Conservation (phyloP, 768 basidiomycete species). For the Lactifluus piperatus region DNA sequence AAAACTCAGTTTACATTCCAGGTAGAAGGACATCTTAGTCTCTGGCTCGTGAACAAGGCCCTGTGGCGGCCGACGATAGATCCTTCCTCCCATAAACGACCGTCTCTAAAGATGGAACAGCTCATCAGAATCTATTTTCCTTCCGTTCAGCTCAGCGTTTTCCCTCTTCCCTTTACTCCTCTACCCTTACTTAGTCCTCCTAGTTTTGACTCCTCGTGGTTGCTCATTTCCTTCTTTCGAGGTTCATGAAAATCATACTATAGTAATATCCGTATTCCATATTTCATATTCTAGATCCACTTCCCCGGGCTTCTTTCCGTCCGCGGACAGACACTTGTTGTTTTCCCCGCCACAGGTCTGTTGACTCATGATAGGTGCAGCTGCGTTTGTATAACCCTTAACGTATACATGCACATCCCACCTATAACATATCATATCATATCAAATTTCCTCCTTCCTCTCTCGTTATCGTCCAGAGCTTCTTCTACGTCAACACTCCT, state of each 20-base stretch:
- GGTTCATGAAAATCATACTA: background rate
- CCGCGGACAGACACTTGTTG: constrained; percentile 2
- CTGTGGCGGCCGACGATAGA: background rate
- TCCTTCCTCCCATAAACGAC: background rate
- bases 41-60: background rate
- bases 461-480: background rate
- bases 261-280: no score
- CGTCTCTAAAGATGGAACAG: background rate
- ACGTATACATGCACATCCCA: background rate
- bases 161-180: no score
- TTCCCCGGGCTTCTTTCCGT: constrained; percentile 8
- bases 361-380: no score
- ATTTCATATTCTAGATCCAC: background rate
- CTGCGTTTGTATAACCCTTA: background rate
- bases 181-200: no score
- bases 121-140: constrained; percentile 4
- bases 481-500: background rate
- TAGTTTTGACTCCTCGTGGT: constrained; percentile 18
- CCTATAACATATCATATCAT: background rate
- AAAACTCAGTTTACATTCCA: constrained; percentile 1
- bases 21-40: background rate
- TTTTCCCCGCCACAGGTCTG: background rate
- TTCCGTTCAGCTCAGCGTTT: background rate
- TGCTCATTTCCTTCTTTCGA: constrained; percentile 4
- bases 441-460: constrained; percentile 3